These are phyloP conservation scores for Coemansia sp. DNA, from an alignment of 192 early-diverging fungal species.

Conservation along the genomic window DNA sequence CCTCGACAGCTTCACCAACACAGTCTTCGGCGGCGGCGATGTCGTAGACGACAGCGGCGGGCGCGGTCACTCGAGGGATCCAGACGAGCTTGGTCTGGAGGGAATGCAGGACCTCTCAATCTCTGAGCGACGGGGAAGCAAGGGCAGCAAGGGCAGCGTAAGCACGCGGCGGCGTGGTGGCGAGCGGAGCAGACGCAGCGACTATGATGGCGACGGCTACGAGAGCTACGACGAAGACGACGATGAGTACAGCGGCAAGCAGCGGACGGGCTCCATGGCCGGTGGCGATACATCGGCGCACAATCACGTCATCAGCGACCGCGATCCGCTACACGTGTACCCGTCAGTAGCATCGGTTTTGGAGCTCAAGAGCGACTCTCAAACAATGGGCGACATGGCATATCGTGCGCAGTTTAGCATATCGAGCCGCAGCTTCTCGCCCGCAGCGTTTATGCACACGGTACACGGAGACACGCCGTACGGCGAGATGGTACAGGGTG, in stretches of 20 bases:
- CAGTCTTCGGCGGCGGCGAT: constrained; percentile 22
- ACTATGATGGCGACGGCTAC: constrained; percentile 6
- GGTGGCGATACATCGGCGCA: constrained; percentile 15
- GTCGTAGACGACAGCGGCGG: constrained; percentile 8
- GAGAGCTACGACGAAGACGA: constrained; percentile 14
- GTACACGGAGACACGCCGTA: constrained; percentile 87
- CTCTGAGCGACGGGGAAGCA: constrained; percentile 13
- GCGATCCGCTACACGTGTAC: constrained; percentile 48
- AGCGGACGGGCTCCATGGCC: constrained; percentile 22
- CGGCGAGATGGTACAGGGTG: constrained; percentile 75
- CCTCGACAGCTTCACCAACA: constrained; percentile 41
- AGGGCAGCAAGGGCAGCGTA: constrained; percentile 7
- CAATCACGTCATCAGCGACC: constrained; percentile 40
- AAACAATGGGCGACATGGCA: constrained; percentile 37
- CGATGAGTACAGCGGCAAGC: constrained; percentile 8
- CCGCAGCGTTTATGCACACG: constrained; percentile 72
- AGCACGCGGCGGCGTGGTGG: constrained; percentile 13
- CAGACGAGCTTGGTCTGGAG: constrained; percentile 15
- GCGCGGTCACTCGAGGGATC: constrained; percentile 10
- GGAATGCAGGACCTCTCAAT: constrained; percentile 14
- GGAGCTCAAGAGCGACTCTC: constrained; percentile 34
- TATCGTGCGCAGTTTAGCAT: constrained; percentile 51
- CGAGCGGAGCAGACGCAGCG: constrained; percentile 5
- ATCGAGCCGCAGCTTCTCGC: constrained; percentile 59
- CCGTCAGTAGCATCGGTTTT: constrained; percentile 37